Conservation (phyloP, 2,329 filamentous ascomycete species). For the Cladosporium oxysporum region DNA sequence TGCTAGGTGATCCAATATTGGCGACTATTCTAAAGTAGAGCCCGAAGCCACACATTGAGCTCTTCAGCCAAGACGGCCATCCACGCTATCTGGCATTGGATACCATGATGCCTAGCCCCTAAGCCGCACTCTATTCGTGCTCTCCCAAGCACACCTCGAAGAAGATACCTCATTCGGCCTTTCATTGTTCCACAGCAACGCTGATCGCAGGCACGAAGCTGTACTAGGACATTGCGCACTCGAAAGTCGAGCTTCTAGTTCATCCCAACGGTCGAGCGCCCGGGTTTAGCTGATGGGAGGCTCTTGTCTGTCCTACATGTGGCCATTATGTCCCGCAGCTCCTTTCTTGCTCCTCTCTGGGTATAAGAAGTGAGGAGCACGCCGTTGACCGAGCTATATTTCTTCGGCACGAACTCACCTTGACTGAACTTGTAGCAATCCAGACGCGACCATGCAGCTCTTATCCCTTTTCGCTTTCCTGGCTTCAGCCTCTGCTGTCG, state of each 20-base stretch:
- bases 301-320: not conserved
- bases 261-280: not conserved
- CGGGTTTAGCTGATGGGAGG: not conserved
- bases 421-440: not conserved
- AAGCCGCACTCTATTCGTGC: not conserved
- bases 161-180: not conserved
- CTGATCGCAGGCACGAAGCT: not conserved
- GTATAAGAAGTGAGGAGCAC: not conserved
- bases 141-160: too few relatives aligned
- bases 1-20: not conserved
- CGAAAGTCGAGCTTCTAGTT: not conserved
- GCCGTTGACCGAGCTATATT: not conserved
- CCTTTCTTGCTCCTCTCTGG: not conserved
- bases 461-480: constrained; percentile 23
- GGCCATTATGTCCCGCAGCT: not conserved
- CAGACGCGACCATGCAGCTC: constrained; percentile 22
- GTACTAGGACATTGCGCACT: not conserved
- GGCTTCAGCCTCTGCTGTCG: constrained; percentile 9
- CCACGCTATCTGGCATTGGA: not conserved
- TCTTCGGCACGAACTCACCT: not conserved
- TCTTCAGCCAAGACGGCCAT: not conserved
- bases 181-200: too few relatives aligned
- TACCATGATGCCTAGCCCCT: not conserved
- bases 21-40: not conserved
- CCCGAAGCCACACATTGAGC: not conserved